Evolutionary conservation across 495 filamentous ascomycete species (phyloP), one percentile per base, ranked within the genome.

Genomic region (Daldinia caldariorum): DNA sequence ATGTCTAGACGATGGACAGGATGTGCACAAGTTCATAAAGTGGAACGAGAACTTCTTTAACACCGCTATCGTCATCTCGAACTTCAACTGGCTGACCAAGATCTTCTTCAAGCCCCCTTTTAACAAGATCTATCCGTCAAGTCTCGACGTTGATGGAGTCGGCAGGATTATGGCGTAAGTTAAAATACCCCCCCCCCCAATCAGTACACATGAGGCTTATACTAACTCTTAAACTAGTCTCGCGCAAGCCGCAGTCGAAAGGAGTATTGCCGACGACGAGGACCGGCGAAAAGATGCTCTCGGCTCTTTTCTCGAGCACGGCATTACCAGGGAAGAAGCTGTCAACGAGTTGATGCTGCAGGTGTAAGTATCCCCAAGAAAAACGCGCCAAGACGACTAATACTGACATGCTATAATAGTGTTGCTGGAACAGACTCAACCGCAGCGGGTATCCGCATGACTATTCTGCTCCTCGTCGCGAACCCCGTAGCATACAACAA

Each of bases 391-490:
- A 59, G 10, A 32, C 13, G 8, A 29, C 43, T 43, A 16, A 8
- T 35, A n/a, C 50, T 58, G 53, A 62, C 39, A 29, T 34, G 6
- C 3, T 37, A n/a, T 71, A 5, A 61, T 73, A 76, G 76, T 18
- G 61, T 89, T 9, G 89, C 88, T 0, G 88, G 87, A 9, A 84
- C 85, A 12, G 89, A 91, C 63, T 88, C 88, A 3, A 88, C 87
- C 0, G 87, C 86, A 0, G 86, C 85, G 1, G 82, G 85, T 16
- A 83, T 89, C 67, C 83, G 86, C 43, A 82, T 82, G 18, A 79
- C 88, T 45, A 79, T 90, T 45, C 74, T 83, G 14, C 83, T 84
- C 70, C 76, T 90, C 22, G 74, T 87, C 6, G 73, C 78, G 2
- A 80, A 83, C 55, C 76, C 78, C 0, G 41, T 65, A 0, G 78